Evolutionary conservation across 768 basidiomycete genomes (phyloP).

Genomic region (Lepiota brunneoincarnata): DNA sequence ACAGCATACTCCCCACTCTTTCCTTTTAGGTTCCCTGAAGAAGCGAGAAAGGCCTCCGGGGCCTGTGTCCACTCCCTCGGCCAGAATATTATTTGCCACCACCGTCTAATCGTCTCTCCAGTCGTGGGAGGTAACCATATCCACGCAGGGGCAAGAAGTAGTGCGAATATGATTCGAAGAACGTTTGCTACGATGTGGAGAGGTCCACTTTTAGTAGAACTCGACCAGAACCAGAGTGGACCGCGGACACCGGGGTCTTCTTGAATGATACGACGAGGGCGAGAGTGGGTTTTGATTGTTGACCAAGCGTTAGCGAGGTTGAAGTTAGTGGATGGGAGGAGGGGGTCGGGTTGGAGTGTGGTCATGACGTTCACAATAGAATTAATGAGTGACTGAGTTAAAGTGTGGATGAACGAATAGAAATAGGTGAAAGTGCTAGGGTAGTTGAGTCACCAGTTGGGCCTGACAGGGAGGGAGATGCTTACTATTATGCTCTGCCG

Average conservation of each 20-base stretch:
- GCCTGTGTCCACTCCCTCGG: neutral
- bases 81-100: neutral
- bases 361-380: too few species aligned
- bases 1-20: neutral
- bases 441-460: too few species aligned
- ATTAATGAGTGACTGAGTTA: neutral
- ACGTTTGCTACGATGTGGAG: constrained; percentile 1
- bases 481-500: too few species aligned
- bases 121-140: neutral
- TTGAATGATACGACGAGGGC: neutral
- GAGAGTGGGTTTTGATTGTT: neutral
- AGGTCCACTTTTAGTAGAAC: neutral
- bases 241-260: constrained; percentile 6
- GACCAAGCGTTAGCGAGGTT: neutral
- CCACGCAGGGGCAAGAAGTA: neutral
- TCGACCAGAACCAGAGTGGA: constrained; percentile 1
- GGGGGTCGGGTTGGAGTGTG: constrained; percentile 2
- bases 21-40: neutral
- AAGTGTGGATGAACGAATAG: neutral
- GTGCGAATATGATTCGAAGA: neutral
- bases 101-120: neutral
- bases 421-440: neutral
- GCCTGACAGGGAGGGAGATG: too few species aligned
- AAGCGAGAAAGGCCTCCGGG: neutral
- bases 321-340: neutral